Conservation (phyloP, 306 rosid species). For the Hippophae tibetana region DNA sequence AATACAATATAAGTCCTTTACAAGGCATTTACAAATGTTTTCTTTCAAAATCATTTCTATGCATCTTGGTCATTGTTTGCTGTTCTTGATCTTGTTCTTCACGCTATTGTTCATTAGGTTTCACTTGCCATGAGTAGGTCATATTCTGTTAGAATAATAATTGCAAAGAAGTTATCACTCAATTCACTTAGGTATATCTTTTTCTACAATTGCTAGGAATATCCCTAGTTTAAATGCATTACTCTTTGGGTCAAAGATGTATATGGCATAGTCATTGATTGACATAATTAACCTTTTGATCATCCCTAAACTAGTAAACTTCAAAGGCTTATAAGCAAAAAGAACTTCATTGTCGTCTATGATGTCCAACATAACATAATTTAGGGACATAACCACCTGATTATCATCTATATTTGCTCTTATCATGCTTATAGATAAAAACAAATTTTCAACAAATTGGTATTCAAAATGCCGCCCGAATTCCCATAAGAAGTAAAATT, state of each 20-base stretch:
- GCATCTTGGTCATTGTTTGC: too few species aligned
- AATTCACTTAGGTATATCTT: slow-evolving; percentile 69
- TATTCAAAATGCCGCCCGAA: too few species aligned
- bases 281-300: slow-evolving; percentile 62
- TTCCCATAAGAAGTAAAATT: too few species aligned
- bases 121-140: slow-evolving; percentile 53
- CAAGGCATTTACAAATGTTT: too few species aligned
- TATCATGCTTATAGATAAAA: too few species aligned
- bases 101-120: too few species aligned
- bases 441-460: too few species aligned
- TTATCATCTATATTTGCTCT: neutral
- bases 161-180: slow-evolving; percentile 60
- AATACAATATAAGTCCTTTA: too few species aligned
- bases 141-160: slow-evolving; percentile 67
- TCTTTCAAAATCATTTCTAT: too few species aligned
- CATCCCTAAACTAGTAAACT: slow-evolving; percentile 81
- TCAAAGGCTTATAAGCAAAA: slow-evolving; percentile 82
- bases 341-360: slow-evolving; percentile 73
- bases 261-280: slow-evolving; percentile 69
- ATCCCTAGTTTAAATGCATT: slow-evolving; percentile 75
- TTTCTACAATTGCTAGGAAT: slow-evolving; percentile 72
- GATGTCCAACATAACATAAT: slow-evolving; percentile 9
- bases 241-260: slow-evolving; percentile 61
- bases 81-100: too few species aligned
- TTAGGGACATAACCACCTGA: slow-evolving; percentile 1